Conservation (phyloP, 2,329 filamentous ascomycete species). For the Mycocentrospora acerina region DNA sequence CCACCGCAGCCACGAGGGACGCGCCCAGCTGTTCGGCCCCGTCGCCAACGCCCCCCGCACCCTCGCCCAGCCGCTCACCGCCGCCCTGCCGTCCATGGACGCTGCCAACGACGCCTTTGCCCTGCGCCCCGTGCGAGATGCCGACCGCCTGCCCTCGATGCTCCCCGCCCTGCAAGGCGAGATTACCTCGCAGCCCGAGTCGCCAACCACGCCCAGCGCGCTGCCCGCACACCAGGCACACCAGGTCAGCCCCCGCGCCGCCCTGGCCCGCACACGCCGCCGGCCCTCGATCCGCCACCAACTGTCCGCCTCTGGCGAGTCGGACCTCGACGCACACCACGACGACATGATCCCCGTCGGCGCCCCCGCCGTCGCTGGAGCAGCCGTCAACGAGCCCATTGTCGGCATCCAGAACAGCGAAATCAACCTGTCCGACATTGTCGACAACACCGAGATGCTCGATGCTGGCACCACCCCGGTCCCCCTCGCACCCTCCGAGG, state of each 20-base stretch:
- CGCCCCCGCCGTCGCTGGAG: conserved; percentile 60
- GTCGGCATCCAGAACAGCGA: conserved; percentile 76
- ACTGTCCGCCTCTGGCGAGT: conserved; percentile 79
- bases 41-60: conserved; percentile 42
- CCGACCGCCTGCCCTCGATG: conserved; percentile 83
- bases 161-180: conserved; percentile 67
- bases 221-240: conserved; percentile 27
- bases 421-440: conserved; percentile 86
- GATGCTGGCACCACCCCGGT: conserved; percentile 69
- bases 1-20: conserved; percentile 52
- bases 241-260: conserved; percentile 44
- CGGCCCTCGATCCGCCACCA: conserved; percentile 89
- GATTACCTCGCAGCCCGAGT: conserved; percentile 84
- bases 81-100: conserved; percentile 68
- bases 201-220: conserved; percentile 47
- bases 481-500: conserved; percentile 75
- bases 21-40: conserved; percentile 30
- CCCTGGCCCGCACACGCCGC: conserved; percentile 59
- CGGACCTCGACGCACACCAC: conserved; percentile 75
- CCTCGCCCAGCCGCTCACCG: conserved; percentile 66
- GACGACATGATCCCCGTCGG: conserved; percentile 83
- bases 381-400: conserved; percentile 67
- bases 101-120: conserved; percentile 66
- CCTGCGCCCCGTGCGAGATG: conserved; percentile 80
- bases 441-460: conserved; percentile 77